Percentiles rank a stretch among this genome's conserved stretches.
Evolutionary conservation across 345 rosid genomes (phyloP).

Genomic region (Euphorbia tirucalli): DNA sequence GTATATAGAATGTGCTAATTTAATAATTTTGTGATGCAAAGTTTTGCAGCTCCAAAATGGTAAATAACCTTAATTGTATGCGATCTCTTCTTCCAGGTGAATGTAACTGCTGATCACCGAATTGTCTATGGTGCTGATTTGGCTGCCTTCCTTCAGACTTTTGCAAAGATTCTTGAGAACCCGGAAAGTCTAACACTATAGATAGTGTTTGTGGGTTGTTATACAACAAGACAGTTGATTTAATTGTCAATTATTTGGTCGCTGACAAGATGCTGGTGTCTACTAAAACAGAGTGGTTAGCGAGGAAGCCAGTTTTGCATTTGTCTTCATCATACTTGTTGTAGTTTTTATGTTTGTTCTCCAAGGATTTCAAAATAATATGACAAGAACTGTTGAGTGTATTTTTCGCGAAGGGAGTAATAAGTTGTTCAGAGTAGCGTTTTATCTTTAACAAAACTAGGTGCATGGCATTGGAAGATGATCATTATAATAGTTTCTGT

Average conservation of each 20-base stretch:
- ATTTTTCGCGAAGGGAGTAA: conserved; percentile 19
- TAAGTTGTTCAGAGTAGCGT: not conserved
- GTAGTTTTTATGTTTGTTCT: conserved; percentile 21
- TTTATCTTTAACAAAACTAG: conserved; percentile 13
- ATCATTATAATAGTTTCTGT: not conserved
- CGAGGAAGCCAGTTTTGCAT: conserved; percentile 18
- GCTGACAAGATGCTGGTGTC: conserved; percentile 13
- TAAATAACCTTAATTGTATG: conserved; percentile 7
- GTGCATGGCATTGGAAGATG: not conserved
- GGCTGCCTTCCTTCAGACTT: conserved; percentile 91
- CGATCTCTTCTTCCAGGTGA: conserved; percentile 54
- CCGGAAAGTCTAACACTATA: conserved; percentile 81
- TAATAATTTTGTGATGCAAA: not conserved
- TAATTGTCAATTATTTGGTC: conserved; percentile 5
- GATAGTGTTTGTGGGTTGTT: conserved; percentile 18
- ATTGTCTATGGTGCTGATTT: conserved; percentile 91
- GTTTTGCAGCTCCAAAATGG: not conserved
- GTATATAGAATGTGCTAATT: not conserved
- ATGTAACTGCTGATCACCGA: conserved; percentile 94
- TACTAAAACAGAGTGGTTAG: conserved; percentile 11
- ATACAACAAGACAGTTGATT: conserved; percentile 11
- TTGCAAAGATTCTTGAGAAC: conserved; percentile 79
- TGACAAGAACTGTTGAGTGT: conserved; percentile 4
- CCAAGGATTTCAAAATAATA: conserved; percentile 11
- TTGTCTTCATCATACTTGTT: conserved; percentile 5